These are phyloP conservation scores for Saccharomyces cerevisiae DNA, from an alignment of 805 yeast genomes.

Conservation along the genomic window DNA sequence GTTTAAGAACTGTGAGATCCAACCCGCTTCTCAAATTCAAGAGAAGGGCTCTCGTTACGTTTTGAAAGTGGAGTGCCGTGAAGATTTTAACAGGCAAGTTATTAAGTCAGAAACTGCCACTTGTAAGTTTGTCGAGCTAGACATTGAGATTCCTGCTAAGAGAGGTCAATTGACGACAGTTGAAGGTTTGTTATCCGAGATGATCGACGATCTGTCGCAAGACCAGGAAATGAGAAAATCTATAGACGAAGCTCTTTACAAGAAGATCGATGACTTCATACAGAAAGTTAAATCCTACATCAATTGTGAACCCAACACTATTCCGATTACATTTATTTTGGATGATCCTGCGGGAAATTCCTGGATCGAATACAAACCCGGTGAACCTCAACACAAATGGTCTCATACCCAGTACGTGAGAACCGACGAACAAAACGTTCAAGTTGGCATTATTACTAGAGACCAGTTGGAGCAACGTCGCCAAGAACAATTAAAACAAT, in stretches of 20 bases:
- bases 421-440: slow-evolving; percentile 80
- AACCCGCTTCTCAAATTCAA: slow-evolving; percentile 89
- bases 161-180: slow-evolving; percentile 88
- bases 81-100: slow-evolving; percentile 82
- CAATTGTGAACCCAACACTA: slow-evolving; percentile 54
- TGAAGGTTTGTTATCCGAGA: slow-evolving; percentile 81
- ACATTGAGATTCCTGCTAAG: slow-evolving; percentile 90
- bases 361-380: slow-evolving; percentile 85
- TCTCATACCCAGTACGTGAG: slow-evolving; percentile 72
- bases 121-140: slow-evolving; percentile 73
- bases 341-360: slow-evolving; percentile 98
- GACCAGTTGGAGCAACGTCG: slow-evolving; percentile 42
- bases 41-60: slow-evolving; percentile 75
- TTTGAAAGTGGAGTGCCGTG: slow-evolving; percentile 55
- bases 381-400: slow-evolving; percentile 87
- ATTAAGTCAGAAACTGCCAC: slow-evolving; percentile 83
- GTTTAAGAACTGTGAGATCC: slow-evolving; percentile 83
- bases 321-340: slow-evolving; percentile 69
- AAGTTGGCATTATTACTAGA: slow-evolving; percentile 66
- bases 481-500: slow-evolving; percentile 26
- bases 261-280: slow-evolving; percentile 66
- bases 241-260: slow-evolving; percentile 64
- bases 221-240: slow-evolving; percentile 78
- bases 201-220: slow-evolving; percentile 66
- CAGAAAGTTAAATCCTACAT: slow-evolving; percentile 49